Percentiles rank a stretch among this genome's conserved stretches.
Conservation (phyloP, 352 stramenopile species). For the Phytophthora kernoviae region DNA sequence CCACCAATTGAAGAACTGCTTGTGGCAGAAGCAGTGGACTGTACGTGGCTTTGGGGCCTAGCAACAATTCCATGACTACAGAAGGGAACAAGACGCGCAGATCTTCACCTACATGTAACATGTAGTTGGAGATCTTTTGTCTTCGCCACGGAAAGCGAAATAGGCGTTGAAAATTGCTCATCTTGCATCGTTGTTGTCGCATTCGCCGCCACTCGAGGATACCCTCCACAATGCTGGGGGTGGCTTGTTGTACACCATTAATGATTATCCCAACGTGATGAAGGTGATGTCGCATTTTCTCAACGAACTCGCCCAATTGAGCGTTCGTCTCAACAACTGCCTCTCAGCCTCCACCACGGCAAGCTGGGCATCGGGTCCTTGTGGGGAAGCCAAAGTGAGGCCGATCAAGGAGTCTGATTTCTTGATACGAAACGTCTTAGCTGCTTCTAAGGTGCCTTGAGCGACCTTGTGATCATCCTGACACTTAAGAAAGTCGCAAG, state of each 20-base stretch:
- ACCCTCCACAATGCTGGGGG: slow-evolving; percentile 41
- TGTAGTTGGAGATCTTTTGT: slow-evolving; percentile 47
- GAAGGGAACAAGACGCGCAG: slow-evolving; percentile 47
- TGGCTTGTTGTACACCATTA: slow-evolving; percentile 29
- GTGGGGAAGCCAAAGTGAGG: slow-evolving; percentile 12
- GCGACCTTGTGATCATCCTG: slow-evolving; percentile 30
- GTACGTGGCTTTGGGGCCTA: slow-evolving; percentile 42
- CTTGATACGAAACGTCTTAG: slow-evolving; percentile 24
- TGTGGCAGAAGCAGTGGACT: slow-evolving; percentile 50
- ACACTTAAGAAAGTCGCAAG: slow-evolving; percentile 34
- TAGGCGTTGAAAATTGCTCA: slow-evolving; percentile 49
- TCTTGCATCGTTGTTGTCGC: slow-evolving; percentile 24
- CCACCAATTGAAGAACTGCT: slow-evolving; percentile 21
- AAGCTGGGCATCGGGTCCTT: slow-evolving; percentile 8
- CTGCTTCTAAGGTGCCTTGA: slow-evolving; percentile 11
- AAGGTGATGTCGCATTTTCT: slow-evolving; percentile 32
- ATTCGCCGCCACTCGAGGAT: slow-evolving; percentile 51
- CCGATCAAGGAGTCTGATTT: slow-evolving; percentile 27
- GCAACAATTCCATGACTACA: slow-evolving; percentile 32
- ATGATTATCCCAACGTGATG: slow-evolving; percentile 41
- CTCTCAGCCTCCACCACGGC: slow-evolving; percentile 13
- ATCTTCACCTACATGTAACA: slow-evolving; percentile 50
- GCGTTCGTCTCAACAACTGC: slow-evolving; percentile 11
- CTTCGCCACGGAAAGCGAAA: slow-evolving; percentile 56
- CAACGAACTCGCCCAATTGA: slow-evolving; percentile 23